Conservation (phyloP, 2,329 filamentous ascomycete genomes). For the Rhynchosporium graminicola region DNA sequence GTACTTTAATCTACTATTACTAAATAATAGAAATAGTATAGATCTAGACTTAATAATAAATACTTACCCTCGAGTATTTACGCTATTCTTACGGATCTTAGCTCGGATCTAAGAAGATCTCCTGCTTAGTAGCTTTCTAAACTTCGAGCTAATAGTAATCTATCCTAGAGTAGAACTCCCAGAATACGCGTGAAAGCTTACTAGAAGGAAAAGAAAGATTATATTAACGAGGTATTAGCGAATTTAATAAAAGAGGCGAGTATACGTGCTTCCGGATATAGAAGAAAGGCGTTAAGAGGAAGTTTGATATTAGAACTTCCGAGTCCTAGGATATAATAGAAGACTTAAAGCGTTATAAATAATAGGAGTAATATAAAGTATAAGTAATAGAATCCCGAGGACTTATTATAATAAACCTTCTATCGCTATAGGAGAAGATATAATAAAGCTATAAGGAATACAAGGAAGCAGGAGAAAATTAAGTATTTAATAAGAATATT, state of each 20-base stretch:
- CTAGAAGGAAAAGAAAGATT: slow-evolving; percentile 17
- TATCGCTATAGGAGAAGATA: background rate
- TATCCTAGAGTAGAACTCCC: slow-evolving; percentile 22
- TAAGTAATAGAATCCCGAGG: slow-evolving; percentile 1
- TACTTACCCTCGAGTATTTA: slow-evolving; percentile 24
- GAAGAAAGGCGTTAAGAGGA: slow-evolving; percentile 15
- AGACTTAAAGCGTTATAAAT: slow-evolving; percentile 2
- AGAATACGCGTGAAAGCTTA: slow-evolving; percentile 22
- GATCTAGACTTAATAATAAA: slow-evolving; percentile 18
- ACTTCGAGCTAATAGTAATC: slow-evolving; percentile 11
- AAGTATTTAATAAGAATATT: background rate
- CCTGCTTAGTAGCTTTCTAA: slow-evolving; percentile 17
- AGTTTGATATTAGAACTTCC: slow-evolving; percentile 14
- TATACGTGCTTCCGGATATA: slow-evolving; percentile 8
- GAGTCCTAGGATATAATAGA: slow-evolving; percentile 20
- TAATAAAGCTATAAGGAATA: background rate
- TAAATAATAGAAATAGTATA: background rate
- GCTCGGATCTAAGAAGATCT: slow-evolving; percentile 12
- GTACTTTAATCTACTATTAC: slow-evolving; percentile 21
- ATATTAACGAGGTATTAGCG: slow-evolving; percentile 15
- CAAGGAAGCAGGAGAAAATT: background rate
- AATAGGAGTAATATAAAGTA: background rate
- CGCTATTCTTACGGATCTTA: slow-evolving; percentile 22
- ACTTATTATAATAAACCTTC: background rate
- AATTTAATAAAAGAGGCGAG: slow-evolving; percentile 16